Base-by-base conservation (phyloP, 2,329 filamentous ascomycete genomes). In the Stachybotrys chartarum region DNA sequence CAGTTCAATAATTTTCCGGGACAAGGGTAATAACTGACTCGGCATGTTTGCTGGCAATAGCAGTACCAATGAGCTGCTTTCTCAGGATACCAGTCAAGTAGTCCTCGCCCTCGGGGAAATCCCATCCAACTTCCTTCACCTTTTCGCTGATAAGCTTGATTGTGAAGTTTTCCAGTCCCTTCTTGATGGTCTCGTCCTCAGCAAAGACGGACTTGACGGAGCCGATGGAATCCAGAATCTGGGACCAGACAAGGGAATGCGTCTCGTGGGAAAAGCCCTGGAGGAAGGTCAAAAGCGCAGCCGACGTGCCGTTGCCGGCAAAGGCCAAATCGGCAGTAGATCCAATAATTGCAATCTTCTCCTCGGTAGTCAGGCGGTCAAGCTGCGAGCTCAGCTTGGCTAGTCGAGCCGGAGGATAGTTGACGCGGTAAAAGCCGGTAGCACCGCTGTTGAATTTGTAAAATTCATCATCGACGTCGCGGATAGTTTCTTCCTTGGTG, bases 381-480 rank as follows among this genome's bases (percentile, higher is more conserved):
- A 91, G 85, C 63, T 90, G 85, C 54, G 84, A 81, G 56, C 90
- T 88, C 30, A 99, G 84, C 73, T 91, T 91, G 45, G 82, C 83
- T 46, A 99, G 81, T 51, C 93, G 85, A 59, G 84, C 79, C n/a
- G 90, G 85, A 6, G 94, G 91, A 68, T 97, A 96, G 73, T 96
- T 96, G 51, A 93, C 94, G 58, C 92, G 84, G 75, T 95, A 97
- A 67, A 84, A 97, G 30, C 91, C 93, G 53, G 87, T 91, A 56
- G 93, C 88, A 55, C 93, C 85, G 58, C 87, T 85, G 77, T 99
- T 99, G 65, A 99, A 79, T 76, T 96, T 95, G 76, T 97, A 99
- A 71, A 96, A 97, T 45, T 83, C 81, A 50, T 87, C 81, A 61
- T 91, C 83, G 56, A 96, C 77, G 57, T 87, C 86, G 51, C 81